These are phyloP conservation scores for Neonectria punicea DNA, from an alignment of 2,329 filamentous ascomycete species.

Conservation along the genomic window DNA sequence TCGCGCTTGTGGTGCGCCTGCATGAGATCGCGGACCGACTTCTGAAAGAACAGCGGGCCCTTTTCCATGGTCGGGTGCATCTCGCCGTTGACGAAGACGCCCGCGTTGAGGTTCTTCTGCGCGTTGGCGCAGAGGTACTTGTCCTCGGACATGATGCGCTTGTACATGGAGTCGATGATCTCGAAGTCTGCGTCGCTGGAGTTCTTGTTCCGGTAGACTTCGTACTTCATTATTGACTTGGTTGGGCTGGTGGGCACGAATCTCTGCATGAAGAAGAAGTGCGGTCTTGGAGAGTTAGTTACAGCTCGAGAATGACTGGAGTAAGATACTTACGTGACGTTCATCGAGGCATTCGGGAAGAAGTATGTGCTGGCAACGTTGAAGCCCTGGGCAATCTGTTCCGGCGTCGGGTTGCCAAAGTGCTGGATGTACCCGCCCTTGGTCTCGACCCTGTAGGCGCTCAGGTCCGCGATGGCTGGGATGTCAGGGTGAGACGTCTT, in stretches of 20 bases:
- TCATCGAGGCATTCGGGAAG: conserved; percentile 62
- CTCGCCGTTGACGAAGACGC: conserved; percentile 71
- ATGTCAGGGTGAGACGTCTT: conserved; percentile 68
- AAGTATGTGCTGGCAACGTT: conserved; percentile 59
- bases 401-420: conserved; percentile 56
- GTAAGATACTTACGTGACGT: conserved; percentile 56
- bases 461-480: conserved; percentile 65
- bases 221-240: conserved; percentile 67
- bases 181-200: conserved; percentile 68
- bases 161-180: conserved; percentile 68
- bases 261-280: conserved; percentile 73
- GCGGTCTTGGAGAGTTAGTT: conserved; percentile 51
- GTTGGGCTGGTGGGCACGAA: conserved; percentile 66
- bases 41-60: conserved; percentile 67
- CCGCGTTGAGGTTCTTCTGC: conserved; percentile 69
- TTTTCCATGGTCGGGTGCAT: conserved; percentile 71
- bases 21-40: conserved; percentile 58
- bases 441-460: conserved; percentile 63
- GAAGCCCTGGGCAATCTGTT: conserved; percentile 60
- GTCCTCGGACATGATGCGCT: conserved; percentile 72
- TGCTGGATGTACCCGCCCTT: conserved; percentile 62
- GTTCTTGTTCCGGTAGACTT: conserved; percentile 71
- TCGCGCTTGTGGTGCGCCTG: conserved; percentile 60
- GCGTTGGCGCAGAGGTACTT: conserved; percentile 69
- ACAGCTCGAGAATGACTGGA: too few relatives aligned